Conservation (phyloP, 2,329 filamentous ascomycete genomes). For the Exophiala xenobiotica region DNA sequence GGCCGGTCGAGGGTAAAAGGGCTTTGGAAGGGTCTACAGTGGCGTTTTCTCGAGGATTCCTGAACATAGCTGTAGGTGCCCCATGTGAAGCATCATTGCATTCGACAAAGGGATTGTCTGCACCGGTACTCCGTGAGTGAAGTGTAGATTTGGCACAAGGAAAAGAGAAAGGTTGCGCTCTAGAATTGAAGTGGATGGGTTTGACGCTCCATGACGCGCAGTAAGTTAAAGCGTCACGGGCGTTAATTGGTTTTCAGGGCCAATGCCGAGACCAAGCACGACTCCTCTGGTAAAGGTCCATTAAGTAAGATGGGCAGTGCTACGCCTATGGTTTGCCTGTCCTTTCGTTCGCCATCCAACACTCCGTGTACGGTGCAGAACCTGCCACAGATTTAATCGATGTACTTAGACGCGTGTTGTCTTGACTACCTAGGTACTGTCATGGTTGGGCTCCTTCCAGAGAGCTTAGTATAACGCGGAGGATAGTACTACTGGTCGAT, state of each 20-base stretch:
- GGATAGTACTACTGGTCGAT: no score
- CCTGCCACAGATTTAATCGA: no score
- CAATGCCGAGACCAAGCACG: background rate
- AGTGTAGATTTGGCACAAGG: background rate
- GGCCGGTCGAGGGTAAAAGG: constrained; percentile 19
- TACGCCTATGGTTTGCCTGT: no score
- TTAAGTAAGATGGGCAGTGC: no score
- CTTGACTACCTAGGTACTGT: no score
- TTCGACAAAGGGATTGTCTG: background rate
- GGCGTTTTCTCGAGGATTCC: constrained; percentile 27
- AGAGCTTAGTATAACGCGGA: no score
- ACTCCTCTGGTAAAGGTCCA: no score
- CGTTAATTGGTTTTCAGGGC: constrained; percentile 4
- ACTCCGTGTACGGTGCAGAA: no score
- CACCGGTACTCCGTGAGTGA: background rate
- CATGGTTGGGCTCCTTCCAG: no score
- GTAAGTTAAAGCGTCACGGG: no score
- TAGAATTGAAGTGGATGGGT: background rate
- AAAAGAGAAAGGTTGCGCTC: background rate
- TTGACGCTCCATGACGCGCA: constrained; percentile 2
- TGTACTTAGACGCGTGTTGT: no score
- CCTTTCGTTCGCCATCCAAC: no score
- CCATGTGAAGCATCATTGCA: constrained; percentile 2
- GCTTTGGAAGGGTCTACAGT: constrained; percentile 2
- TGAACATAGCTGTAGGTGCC: constrained; percentile 25